phyloP scores from a whole-genome alignment of 441 rosid genomes.

The Adansonia gregorii region DNA sequence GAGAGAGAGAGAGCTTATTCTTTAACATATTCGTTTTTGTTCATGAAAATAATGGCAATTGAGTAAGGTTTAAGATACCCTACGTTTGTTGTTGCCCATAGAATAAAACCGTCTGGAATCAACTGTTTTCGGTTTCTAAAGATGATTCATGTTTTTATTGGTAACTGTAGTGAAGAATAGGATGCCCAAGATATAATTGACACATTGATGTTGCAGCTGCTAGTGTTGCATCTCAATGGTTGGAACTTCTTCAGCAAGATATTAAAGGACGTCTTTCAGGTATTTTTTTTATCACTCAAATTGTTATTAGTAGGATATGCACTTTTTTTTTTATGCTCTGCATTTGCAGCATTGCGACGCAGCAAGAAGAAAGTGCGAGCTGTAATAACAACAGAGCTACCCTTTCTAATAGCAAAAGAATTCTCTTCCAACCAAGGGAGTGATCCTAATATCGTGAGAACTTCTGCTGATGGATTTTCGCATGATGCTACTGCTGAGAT shows the following conservation, averaged over 20 bases:
- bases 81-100: not conserved
- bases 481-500: slow-evolving; percentile 42
- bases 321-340: slow-evolving; percentile 28
- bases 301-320: not conserved
- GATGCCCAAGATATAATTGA: slow-evolving; percentile 32
- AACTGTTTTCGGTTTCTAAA: slow-evolving; percentile 23
- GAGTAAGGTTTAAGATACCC: not conserved
- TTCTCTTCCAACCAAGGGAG: slow-evolving; percentile 57
- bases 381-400: slow-evolving; percentile 73
- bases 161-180: slow-evolving; percentile 28
- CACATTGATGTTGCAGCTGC: slow-evolving; percentile 70
- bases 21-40: too few species aligned
- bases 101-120: not conserved
- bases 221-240: slow-evolving; percentile 88
- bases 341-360: slow-evolving; percentile 72
- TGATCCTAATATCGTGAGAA: slow-evolving; percentile 36
- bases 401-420: slow-evolving; percentile 66
- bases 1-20: too few species aligned
- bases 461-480: slow-evolving; percentile 41
- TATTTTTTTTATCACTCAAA: not conserved
- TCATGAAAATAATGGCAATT: too few species aligned
- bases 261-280: slow-evolving; percentile 64
- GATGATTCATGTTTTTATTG: slow-evolving; percentile 25
- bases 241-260: slow-evolving; percentile 94
- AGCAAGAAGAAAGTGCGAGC: slow-evolving; percentile 78